These are phyloP conservation scores for Boletus edulis DNA, from an alignment of 768 basidiomycete species.

Conservation along the genomic window DNA sequence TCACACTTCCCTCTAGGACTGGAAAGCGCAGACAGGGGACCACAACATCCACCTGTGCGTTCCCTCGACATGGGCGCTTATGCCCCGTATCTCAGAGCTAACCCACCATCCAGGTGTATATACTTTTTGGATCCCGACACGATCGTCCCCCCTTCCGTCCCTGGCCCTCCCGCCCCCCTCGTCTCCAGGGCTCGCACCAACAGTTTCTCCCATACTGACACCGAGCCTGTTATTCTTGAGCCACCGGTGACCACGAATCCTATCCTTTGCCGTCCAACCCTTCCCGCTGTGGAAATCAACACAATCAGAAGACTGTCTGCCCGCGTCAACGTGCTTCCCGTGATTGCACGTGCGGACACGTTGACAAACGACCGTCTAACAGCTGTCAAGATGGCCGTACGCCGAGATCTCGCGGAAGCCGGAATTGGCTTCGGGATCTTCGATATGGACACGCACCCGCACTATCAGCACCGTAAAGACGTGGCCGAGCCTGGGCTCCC, in stretches of 20 bases:
- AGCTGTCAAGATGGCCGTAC: slow-evolving; percentile 76
- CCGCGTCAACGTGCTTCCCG: slow-evolving; percentile 85
- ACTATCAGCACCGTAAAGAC: slow-evolving; percentile 43
- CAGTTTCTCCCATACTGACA: slow-evolving; percentile 69
- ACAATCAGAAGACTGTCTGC: slow-evolving; percentile 77
- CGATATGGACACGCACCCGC: slow-evolving; percentile 64
- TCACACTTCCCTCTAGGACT: slow-evolving; percentile 48
- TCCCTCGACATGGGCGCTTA: slow-evolving; percentile 31
- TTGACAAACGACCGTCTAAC: slow-evolving; percentile 80
- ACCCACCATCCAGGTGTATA: slow-evolving; percentile 57
- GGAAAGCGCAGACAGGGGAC: slow-evolving; percentile 67
- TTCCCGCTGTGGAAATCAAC: slow-evolving; percentile 68
- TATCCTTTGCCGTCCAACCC: slow-evolving; percentile 60
- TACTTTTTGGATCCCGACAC: slow-evolving; percentile 86
- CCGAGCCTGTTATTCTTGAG: slow-evolving; percentile 77
- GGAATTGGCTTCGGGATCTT: slow-evolving; percentile 91
- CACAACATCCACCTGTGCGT: slow-evolving; percentile 80
- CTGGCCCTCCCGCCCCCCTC: slow-evolving; percentile 64
- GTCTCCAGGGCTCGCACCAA: slow-evolving; percentile 66
- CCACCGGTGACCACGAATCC: slow-evolving; percentile 76
- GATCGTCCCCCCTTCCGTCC: slow-evolving; percentile 69
- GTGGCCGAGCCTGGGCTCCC: slow-evolving; percentile 40
- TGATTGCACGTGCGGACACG: slow-evolving; percentile 78
- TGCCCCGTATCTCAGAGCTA: slow-evolving; percentile 13
- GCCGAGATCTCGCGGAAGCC: slow-evolving; percentile 76